Percentiles rank a stretch among this genome's conserved stretches.
Evolutionary conservation across 139 green algal species (phyloP).

Genomic region (Ulvella scutata): DNA sequence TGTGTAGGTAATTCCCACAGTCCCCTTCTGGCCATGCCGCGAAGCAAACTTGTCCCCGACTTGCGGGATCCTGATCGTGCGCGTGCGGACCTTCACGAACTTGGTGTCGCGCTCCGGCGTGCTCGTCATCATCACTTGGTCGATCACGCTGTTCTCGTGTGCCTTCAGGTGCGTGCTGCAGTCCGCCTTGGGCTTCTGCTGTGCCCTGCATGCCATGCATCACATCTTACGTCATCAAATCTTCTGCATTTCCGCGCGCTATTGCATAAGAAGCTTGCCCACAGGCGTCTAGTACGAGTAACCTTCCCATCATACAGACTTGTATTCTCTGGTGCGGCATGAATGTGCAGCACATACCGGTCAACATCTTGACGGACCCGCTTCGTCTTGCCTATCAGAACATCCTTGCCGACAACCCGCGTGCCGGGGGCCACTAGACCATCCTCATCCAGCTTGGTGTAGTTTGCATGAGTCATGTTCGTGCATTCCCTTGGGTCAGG

Average conservation of each 20-base stretch:
- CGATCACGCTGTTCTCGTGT: conserved; percentile 58
- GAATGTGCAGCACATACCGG: too few relatives aligned
- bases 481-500: conserved; percentile 49
- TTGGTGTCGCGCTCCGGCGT: conserved; percentile 61
- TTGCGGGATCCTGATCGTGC: conserved; percentile 88
- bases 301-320: too few relatives aligned
- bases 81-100: conserved; percentile 93
- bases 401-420: conserved; percentile 53
- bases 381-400: conserved; percentile 59
- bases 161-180: conserved; percentile 39
- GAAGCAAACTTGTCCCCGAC: conserved; percentile 99
- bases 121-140: conserved; percentile 80
- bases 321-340: too few relatives aligned
- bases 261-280: too few relatives aligned
- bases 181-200: conserved; percentile 41
- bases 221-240: too few relatives aligned
- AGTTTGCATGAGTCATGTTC: conserved; percentile 71
- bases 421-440: conserved; percentile 76
- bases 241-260: too few relatives aligned
- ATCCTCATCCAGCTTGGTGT: conserved; percentile 98
- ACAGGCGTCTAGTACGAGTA: too few relatives aligned
- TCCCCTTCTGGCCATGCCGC: conserved; percentile 94
- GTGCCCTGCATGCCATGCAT: conserved; percentile 50
- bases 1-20: conserved; percentile 94
- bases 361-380: conserved; percentile 15